These are phyloP conservation scores for Scutellaria baicalensis DNA, from an alignment of 257 asterid genomes.

Conservation along the genomic window DNA sequence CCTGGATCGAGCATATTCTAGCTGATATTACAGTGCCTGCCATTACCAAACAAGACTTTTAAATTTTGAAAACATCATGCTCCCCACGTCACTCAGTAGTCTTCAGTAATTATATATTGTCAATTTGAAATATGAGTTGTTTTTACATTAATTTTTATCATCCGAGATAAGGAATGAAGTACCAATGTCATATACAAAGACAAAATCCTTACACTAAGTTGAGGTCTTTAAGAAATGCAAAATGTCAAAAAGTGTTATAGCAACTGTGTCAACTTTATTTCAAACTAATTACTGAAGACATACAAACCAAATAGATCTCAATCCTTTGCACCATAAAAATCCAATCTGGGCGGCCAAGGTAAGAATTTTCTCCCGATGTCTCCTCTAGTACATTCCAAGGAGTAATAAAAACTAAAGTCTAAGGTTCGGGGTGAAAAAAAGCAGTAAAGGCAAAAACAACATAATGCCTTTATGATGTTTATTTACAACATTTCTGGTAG, in stretches of 20 bases:
- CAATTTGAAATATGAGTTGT: not conserved
- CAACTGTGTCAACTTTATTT: constrained; percentile 2
- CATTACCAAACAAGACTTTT: not conserved
- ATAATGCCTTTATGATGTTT: not conserved
- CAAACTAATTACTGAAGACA: not conserved
- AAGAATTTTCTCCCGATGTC: not conserved
- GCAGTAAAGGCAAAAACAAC: not conserved
- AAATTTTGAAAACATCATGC: not conserved
- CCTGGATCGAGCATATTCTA: not conserved
- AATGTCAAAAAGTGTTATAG: not conserved
- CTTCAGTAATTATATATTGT: not conserved
- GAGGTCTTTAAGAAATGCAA: constrained; percentile 2
- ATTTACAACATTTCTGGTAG: not conserved
- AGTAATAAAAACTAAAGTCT: not conserved
- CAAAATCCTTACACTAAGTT: constrained; percentile 7
- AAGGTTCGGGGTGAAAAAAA: not conserved
- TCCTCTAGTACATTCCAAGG: not conserved
- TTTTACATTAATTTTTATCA: not conserved
- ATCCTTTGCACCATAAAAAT: not conserved
- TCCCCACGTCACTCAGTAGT: not conserved
- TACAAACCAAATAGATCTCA: constrained; percentile 3
- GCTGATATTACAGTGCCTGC: not conserved
- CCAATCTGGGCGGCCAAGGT: not conserved
- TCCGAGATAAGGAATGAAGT: not conserved
- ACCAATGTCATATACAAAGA: not conserved